Evolutionary conservation across 2,329 filamentous ascomycete species (phyloP).

Genomic region (Neodidymelliopsis sp.): DNA sequence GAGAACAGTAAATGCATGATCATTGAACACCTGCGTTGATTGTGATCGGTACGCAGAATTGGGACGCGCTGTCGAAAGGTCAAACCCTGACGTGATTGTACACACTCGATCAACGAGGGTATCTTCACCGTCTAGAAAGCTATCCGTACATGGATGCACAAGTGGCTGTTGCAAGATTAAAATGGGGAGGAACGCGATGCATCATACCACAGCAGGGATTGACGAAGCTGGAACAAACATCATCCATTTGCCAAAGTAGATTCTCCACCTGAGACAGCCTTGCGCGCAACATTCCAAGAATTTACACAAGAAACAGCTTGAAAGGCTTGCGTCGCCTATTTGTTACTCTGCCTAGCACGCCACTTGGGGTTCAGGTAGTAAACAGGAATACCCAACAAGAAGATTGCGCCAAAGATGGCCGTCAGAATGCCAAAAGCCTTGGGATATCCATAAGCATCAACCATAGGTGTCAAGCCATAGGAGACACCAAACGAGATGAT

Average conservation of each 20-base stretch:
- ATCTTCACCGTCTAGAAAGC: too few relatives aligned
- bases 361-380: neutral
- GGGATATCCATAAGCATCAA: neutral
- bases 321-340: neutral
- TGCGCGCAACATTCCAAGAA: neutral
- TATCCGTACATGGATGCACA: too few relatives aligned
- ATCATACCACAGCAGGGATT: too few relatives aligned
- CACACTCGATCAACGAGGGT: too few relatives aligned
- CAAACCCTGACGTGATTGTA: too few relatives aligned
- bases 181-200: too few relatives aligned
- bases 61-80: too few relatives aligned
- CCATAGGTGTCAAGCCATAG: slow-evolving; percentile 3
- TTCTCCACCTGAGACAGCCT: neutral
- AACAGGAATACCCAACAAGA: neutral
- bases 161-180: too few relatives aligned
- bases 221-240: too few relatives aligned
- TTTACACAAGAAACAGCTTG: neutral
- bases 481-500: slow-evolving; percentile 6
- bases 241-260: neutral
- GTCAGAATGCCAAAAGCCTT: slow-evolving; percentile 7
- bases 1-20: too few relatives aligned
- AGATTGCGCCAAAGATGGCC: neutral
- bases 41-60: too few relatives aligned
- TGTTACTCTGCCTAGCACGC: neutral
- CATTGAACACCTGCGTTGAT: too few relatives aligned